Evolutionary conservation across 1,139 yeast genomes (phyloP).

Genomic region (Zygotorulaspora mrakii): DNA sequence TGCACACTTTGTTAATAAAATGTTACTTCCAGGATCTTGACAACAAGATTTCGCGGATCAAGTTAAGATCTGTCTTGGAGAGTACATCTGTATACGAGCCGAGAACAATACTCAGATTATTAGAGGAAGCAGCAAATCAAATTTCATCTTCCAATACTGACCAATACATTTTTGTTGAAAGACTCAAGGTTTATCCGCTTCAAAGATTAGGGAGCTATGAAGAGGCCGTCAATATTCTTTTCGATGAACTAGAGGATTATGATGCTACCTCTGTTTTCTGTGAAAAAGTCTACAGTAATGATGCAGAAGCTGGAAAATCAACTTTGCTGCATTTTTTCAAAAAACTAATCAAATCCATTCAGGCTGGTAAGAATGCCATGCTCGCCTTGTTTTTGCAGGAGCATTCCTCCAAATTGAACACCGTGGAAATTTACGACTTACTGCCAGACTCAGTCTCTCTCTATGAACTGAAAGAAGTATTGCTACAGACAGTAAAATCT

Average conservation of each 20-base stretch:
- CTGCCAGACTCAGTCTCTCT: constrained; percentile 25
- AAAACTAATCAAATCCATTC: constrained; percentile 17
- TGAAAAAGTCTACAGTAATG: constrained; percentile 46
- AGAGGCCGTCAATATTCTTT: constrained; percentile 60
- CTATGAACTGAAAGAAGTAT: constrained; percentile 17
- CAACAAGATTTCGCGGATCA: constrained; percentile 34
- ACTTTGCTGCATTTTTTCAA: constrained; percentile 36
- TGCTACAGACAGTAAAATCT: constrained; percentile 21
- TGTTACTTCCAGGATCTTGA: constrained; percentile 45
- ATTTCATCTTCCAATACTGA: constrained; percentile 21
- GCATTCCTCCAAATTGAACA: constrained; percentile 24
- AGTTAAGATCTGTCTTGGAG: constrained; percentile 42
- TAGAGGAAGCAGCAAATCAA: constrained; percentile 38
- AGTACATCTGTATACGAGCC: constrained; percentile 45
- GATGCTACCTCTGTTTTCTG: constrained; percentile 60
- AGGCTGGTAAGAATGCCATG: constrained; percentile 6
- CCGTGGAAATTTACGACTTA: constrained; percentile 16
- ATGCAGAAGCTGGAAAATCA: constrained; percentile 41
- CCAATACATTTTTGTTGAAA: constrained; percentile 31
- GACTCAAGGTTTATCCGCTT: constrained; percentile 56
- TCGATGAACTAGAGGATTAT: constrained; percentile 55
- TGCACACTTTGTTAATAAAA: constrained; percentile 54
- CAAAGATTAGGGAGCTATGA: constrained; percentile 59
- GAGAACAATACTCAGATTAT: constrained; percentile 35
- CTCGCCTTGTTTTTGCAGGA: constrained; percentile 27